Base-by-base conservation (phyloP, 139 green algal genomes). In the Ulvella scutata region DNA sequence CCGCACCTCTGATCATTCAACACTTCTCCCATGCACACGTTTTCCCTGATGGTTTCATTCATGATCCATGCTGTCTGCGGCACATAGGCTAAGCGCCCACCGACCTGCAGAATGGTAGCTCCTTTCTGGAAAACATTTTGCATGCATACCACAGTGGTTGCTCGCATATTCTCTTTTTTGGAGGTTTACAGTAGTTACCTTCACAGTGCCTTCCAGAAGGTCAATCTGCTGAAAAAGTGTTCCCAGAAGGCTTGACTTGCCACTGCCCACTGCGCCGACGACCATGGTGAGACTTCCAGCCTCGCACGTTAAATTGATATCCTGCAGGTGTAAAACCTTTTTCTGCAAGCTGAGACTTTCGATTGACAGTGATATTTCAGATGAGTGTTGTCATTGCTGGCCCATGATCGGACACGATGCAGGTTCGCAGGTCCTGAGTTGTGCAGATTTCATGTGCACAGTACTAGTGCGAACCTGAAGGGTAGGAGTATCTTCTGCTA, bases 31-130 rank as follows among this genome's bases (percentile, higher is more conserved):
- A 92, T 83, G 4, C 90, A 40, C 31, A 96, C 80, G 81, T 96
- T 96, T 40, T 92, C 84, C 67, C 85, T 80, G 43, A 97, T 44
- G 9, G 87, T 92, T 37, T 89, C 92, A 76, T 96, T 97, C 43
- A 94, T 84, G 79, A 97, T 96, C 92, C 92, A 97, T 23, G 92
- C 82, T 37, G 87, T 87, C 82, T 95, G 89, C 21, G 90, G 81
- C 29, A 89, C 88, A 74, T 96, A 97, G 9, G 90, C 91, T 35
- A 91, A 61, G 23, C 37, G 73, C 29, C 88, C 89, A 3, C 85
- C 85, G 40, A 92, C 40, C n/a, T 26, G 51, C n/a, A n/a, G n/a
- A n/a, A n/a, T n/a, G n/a, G n/a, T n/a, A n/a, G n/a, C n/a, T n/a
- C n/a, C n/a, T n/a, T n/a, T n/a, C n/a, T n/a, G n/a, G n/a, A n/a